A percentile compares a stretch with the other conserved stretches of the same genome.
Evolutionary conservation across 192 early-diverging fungal species (phyloP).

Genomic region (Thamnidium elegans): DNA sequence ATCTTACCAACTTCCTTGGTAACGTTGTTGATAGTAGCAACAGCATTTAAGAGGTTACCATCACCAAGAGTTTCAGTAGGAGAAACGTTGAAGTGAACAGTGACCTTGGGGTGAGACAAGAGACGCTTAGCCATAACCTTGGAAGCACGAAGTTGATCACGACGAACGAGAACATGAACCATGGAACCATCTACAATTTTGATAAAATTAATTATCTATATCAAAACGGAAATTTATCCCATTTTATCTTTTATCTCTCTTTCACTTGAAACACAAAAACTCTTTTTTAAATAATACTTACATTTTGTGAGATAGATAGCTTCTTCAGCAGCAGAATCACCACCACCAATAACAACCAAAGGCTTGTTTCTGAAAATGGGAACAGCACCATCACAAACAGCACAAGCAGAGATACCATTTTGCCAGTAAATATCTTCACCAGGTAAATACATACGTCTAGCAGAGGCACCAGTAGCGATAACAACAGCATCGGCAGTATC

Average conservation of each 20-base stretch:
- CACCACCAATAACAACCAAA: constrained; percentile 93
- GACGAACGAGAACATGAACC: constrained; percentile 90
- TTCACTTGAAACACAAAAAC: not conserved
- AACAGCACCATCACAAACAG: constrained; percentile 97
- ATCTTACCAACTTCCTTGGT: constrained; percentile 65
- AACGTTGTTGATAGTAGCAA: constrained; percentile 76
- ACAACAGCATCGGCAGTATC: constrained; percentile 83
- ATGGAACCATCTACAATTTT: constrained; percentile 64
- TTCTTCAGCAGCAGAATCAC: constrained; percentile 96
- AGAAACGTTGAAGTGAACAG: constrained; percentile 86
- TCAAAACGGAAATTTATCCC: not conserved
- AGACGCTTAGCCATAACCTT: constrained; percentile 96
- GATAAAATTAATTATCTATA: constrained; percentile 9
- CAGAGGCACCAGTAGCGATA: constrained; percentile 98
- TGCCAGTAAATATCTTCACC: constrained; percentile 97
- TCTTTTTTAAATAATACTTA: not conserved
- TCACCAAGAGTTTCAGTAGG: constrained; percentile 88
- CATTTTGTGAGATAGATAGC: constrained; percentile 94
- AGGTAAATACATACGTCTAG: constrained; percentile 83
- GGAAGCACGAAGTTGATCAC: constrained; percentile 94
- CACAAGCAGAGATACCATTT: constrained; percentile 98
- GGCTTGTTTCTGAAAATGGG: constrained; percentile 97
- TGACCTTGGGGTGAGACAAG: constrained; percentile 83
- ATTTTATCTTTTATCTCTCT: constrained; percentile 1
- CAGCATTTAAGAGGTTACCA: constrained; percentile 66